Evolutionary conservation across 2,329 filamentous ascomycete genomes (phyloP).

Genomic region (Cladosporium cucumerinum): DNA sequence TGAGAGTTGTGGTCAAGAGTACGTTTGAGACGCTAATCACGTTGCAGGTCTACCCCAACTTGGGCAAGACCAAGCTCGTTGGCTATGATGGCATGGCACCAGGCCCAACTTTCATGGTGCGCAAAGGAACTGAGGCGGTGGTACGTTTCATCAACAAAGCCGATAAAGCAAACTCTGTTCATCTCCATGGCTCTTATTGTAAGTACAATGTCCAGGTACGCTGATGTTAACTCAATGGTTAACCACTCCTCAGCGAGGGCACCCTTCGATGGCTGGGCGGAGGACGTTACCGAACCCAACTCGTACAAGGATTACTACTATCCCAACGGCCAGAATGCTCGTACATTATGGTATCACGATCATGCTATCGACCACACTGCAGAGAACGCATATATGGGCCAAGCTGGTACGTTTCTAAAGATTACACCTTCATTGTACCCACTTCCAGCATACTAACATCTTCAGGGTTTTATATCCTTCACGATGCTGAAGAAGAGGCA

Average conservation of each 20-base stretch:
- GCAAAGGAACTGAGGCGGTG: conserved; percentile 50
- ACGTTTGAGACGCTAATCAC: neutral
- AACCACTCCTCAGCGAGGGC: conserved; percentile 21
- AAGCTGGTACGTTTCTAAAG: too few species aligned
- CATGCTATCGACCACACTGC: conserved; percentile 45
- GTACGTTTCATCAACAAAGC: conserved; percentile 54
- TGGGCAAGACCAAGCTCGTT: conserved; percentile 39
- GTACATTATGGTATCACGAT: conserved; percentile 58
- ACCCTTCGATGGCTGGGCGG: conserved; percentile 52
- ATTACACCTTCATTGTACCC: neutral
- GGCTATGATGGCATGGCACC: conserved; percentile 52
- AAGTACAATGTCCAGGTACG: neutral
- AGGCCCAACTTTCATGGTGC: conserved; percentile 52
- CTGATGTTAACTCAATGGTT: neutral
- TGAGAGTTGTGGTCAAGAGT: neutral
- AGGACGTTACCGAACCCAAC: conserved; percentile 48
- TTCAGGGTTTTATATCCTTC: conserved; percentile 52
- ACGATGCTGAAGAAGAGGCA: conserved; percentile 48
- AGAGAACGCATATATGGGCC: conserved; percentile 55
- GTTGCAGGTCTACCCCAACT: conserved; percentile 39
- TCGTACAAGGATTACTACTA: conserved; percentile 62
- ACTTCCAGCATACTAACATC: neutral
- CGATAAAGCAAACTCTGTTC: conserved; percentile 45
- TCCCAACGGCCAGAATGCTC: conserved; percentile 53
- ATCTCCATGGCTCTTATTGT: conserved; percentile 55